Percentiles rank a stretch among this genome's conserved stretches.
These are phyloP conservation scores for Diophrys sp. DNA, from an alignment of 73 alveolate genomes.

Conservation along the genomic window DNA sequence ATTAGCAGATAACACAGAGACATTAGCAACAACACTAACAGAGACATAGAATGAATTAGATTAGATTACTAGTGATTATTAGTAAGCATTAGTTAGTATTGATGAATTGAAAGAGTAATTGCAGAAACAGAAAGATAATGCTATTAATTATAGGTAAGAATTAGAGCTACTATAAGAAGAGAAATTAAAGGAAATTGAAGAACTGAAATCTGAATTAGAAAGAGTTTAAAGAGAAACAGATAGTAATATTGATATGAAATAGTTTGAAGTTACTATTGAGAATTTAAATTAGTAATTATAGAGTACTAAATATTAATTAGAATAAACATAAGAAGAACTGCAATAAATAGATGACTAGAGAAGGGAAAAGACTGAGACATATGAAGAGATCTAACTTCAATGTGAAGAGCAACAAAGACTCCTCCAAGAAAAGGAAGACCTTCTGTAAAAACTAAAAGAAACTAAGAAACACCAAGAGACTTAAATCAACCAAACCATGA, in stretches of 20 bases:
- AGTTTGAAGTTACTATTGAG: slow-evolving; percentile 7
- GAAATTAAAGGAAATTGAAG: background rate
- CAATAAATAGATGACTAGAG: background rate
- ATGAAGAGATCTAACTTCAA: background rate
- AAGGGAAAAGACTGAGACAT: background rate
- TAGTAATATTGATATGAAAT: background rate
- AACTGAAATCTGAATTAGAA: background rate
- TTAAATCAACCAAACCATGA: background rate
- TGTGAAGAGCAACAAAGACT: background rate
- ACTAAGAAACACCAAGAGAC: background rate
- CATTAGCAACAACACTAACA: background rate
- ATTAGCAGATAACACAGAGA: background rate
- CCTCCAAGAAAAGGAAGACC: background rate
- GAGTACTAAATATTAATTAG: background rate
- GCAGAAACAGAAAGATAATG: too few species aligned
- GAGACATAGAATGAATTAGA: slow-evolving; percentile 17
- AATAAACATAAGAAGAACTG: background rate
- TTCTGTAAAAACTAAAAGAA: background rate
- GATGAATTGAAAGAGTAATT: too few species aligned
- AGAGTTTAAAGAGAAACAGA: background rate
- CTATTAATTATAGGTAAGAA: too few species aligned
- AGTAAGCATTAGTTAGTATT: background rate
- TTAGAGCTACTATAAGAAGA: background rate
- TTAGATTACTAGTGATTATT: background rate
- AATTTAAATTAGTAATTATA: background rate